Percentiles rank a stretch among this genome's conserved stretches.
phyloP scores from a whole-genome alignment of 2,329 filamentous ascomycete species.

The Paracamarosporium sp. region DNA sequence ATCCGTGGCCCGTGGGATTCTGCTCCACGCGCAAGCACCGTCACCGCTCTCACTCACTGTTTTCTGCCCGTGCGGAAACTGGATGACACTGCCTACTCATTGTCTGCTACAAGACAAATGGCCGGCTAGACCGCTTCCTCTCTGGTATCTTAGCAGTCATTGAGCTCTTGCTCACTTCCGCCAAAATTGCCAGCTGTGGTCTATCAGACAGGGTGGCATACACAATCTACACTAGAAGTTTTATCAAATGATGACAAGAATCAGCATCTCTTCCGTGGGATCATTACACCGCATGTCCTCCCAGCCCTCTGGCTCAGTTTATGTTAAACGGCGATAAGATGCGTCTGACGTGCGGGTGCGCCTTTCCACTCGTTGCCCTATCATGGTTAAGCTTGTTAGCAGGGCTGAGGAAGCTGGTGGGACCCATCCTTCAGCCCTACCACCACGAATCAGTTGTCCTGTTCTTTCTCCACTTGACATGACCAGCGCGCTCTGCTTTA shows the following conservation, averaged over 20 bases:
- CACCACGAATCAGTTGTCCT: background rate
- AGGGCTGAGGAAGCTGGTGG: slow-evolving; percentile 7
- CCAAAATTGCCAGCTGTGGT: too few relatives aligned
- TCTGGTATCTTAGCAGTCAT: background rate
- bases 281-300: slow-evolving; percentile 18
- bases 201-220: background rate
- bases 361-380: background rate
- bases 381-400: background rate
- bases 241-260: slow-evolving; percentile 9
- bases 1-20: background rate
- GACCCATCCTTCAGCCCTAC: slow-evolving; percentile 8
- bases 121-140: background rate
- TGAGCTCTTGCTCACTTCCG: background rate
- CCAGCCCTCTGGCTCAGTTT: background rate
- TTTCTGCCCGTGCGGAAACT: background rate
- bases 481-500: background rate
- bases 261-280: slow-evolving; percentile 13
- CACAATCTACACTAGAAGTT: background rate
- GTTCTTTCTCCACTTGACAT: background rate
- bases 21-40: background rate
- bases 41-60: background rate
- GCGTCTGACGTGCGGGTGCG: slow-evolving; percentile 2
- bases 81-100: background rate
- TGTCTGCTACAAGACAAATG: background rate
- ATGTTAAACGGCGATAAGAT: slow-evolving; percentile 1